Evolutionary conservation across 1,139 yeast genomes (phyloP).

Genomic region (Kodamaea sp.): DNA sequence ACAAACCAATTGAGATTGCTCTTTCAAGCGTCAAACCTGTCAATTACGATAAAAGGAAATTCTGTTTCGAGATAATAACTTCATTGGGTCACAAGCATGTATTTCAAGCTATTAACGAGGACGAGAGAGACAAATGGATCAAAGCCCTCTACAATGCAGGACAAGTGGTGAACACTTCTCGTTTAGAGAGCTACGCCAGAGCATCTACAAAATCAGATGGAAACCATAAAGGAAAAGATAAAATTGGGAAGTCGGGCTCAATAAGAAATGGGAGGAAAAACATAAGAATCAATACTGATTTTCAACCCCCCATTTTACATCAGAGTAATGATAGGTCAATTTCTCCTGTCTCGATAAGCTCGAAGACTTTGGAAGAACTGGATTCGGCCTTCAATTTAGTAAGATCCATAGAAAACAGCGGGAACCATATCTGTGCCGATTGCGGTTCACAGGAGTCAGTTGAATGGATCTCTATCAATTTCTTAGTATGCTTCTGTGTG

Average conservation of each 20-base stretch:
- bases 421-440: conserved; percentile 74
- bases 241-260: neutral
- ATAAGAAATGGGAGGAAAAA: conserved; percentile 5
- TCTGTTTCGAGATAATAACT: conserved; percentile 77
- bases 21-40: conserved; percentile 65
- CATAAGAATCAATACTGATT: conserved; percentile 5
- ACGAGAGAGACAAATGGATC: conserved; percentile 73
- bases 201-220: conserved; percentile 2
- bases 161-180: conserved; percentile 35
- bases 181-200: conserved; percentile 15
- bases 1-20: conserved; percentile 72
- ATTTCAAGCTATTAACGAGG: conserved; percentile 75
- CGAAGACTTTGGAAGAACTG: conserved; percentile 22
- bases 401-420: conserved; percentile 46
- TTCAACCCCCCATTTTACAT: conserved; percentile 8
- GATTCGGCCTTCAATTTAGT: conserved; percentile 45
- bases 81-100: conserved; percentile 68
- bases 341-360: conserved; percentile 39
- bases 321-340: conserved; percentile 16
- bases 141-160: conserved; percentile 55
- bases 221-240: conserved; percentile 1
- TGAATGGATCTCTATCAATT: conserved; percentile 87
- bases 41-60: conserved; percentile 47
- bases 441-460: conserved; percentile 67
- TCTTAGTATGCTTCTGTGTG: conserved; percentile 73